A percentile compares a stretch with the other conserved stretches of the same genome.
Evolutionary conservation across 1,284 basidiomycete genomes (phyloP).

Genomic region (Austropuccinia psidii): DNA sequence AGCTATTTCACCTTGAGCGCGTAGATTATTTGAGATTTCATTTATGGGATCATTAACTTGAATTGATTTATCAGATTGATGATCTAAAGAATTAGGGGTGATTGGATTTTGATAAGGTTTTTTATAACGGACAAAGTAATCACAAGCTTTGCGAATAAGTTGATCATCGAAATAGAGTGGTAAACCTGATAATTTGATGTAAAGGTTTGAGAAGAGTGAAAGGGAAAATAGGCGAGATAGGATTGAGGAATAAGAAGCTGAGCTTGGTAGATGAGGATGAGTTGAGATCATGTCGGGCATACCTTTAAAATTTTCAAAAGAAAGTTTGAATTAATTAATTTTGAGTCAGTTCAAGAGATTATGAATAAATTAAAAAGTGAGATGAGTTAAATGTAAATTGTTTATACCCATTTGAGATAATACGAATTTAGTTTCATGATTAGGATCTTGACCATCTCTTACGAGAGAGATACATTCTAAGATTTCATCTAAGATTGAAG

Average conservation of each 20-base stretch:
- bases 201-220: slow-evolving; percentile 23
- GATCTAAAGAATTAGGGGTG: background rate
- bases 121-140: background rate
- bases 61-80: background rate
- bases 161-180: slow-evolving; percentile 5
- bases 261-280: slow-evolving; percentile 16
- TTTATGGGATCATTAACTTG: background rate
- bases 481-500: slow-evolving; percentile 20
- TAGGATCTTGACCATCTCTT: slow-evolving; percentile 7
- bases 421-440: slow-evolving; percentile 25
- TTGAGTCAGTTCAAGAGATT: background rate
- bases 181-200: slow-evolving; percentile 34
- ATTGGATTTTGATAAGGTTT: background rate
- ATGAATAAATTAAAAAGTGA: background rate
- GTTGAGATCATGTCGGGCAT: slow-evolving; percentile 26
- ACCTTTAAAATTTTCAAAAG: slow-evolving; percentile 3
- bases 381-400: too few relatives aligned
- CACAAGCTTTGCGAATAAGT: background rate
- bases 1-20: slow-evolving; percentile 12
- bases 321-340: background rate
- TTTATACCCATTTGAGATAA: slow-evolving; percentile 34
- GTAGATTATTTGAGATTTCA: background rate
- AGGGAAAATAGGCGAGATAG: slow-evolving; percentile 29
- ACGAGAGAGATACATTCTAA: slow-evolving; percentile 32
- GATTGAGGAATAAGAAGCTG: slow-evolving; percentile 32